These are phyloP conservation scores for Whalleya microplaca DNA, from an alignment of 2,329 filamentous ascomycete genomes.

Conservation along the genomic window DNA sequence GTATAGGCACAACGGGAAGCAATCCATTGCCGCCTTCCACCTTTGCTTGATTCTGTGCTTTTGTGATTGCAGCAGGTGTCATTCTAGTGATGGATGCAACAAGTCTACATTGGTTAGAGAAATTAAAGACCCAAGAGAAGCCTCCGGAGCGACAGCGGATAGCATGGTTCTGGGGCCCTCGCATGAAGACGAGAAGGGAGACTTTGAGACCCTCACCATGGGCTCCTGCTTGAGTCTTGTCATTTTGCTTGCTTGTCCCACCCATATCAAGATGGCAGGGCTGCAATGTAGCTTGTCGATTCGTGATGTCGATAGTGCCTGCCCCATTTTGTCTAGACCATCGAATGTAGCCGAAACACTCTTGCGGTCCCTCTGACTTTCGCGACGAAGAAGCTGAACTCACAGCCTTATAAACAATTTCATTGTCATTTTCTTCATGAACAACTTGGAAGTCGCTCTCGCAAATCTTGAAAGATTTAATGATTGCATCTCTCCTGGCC, in stretches of 20 bases:
- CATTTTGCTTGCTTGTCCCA: slow-evolving; percentile 30
- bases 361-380: background rate
- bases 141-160: slow-evolving; percentile 32
- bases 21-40: slow-evolving; percentile 4
- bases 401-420: slow-evolving; percentile 35
- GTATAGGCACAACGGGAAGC: slow-evolving; percentile 13
- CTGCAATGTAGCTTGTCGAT: slow-evolving; percentile 34
- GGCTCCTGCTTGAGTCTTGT: slow-evolving; percentile 29
- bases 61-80: background rate
- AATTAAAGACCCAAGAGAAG: slow-evolving; percentile 38
- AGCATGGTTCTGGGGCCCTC: slow-evolving; percentile 30
- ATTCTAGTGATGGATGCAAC: slow-evolving; percentile 21
- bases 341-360: slow-evolving; percentile 38
- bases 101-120: slow-evolving; percentile 29
- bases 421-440: slow-evolving; percentile 24
- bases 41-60: slow-evolving; percentile 5
- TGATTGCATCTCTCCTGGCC: slow-evolving; percentile 36
- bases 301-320: slow-evolving; percentile 37
- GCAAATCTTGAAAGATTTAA: slow-evolving; percentile 27
- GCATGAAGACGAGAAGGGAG: slow-evolving; percentile 37
- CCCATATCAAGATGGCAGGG: slow-evolving; percentile 37
- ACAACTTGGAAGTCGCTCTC: slow-evolving; percentile 29
- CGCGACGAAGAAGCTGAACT: too few species aligned
- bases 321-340: slow-evolving; percentile 26
- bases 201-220: slow-evolving; percentile 40